Base-by-base conservation (phyloP, 805 yeast species). In the Komagataella pastoris region DNA sequence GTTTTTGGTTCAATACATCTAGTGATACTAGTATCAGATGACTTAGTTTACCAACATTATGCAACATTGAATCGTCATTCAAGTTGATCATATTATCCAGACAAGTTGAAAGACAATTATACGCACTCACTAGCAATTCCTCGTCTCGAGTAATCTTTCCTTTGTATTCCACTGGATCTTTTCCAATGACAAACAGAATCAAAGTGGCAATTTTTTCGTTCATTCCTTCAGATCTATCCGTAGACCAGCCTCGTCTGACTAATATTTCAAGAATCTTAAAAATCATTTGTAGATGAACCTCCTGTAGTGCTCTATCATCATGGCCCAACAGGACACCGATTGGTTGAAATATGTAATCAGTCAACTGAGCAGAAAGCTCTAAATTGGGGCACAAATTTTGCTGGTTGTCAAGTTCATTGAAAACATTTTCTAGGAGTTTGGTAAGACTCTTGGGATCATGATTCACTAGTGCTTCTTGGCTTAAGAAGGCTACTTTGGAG, bases 281-380 rank as follows among this genome's bases (percentile, higher is more conserved):
- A 1, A 76, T 59, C 24, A 66, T 63, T 53, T 77, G 81, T 2
- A 72, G 64, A 48, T 72, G 77, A 30, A 30, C 40, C 4, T 30
- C 14, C 14, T 30, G 40, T 30, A 30, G 40, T 8, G 14, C 40
- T 0, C 71, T 56, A 48, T 75, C 77, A 2, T 74, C 40, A 30
- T 30, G 40, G 14, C 40, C 40, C 10, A 30, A 62, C 7, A 83
- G 59, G 51, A 74, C 73, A 1, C 80, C 73, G 2, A 83, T 57
- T 0, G 89, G 88, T 10, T 79, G 73, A 61, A 80, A 81, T 1
- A 82, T 70, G 53, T 81, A 81, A 54, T 82, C 85, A 0, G 84
- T 84, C 17, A 81, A 58, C 23, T 67, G 68, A 1, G 67, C 55
- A 0, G 78, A 66, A 1, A 74, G 47, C 4, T 46, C 51, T 7